Evolutionary conservation across 345 rosid species (phyloP).

Genomic region (Eucalyptus cloeziana): DNA sequence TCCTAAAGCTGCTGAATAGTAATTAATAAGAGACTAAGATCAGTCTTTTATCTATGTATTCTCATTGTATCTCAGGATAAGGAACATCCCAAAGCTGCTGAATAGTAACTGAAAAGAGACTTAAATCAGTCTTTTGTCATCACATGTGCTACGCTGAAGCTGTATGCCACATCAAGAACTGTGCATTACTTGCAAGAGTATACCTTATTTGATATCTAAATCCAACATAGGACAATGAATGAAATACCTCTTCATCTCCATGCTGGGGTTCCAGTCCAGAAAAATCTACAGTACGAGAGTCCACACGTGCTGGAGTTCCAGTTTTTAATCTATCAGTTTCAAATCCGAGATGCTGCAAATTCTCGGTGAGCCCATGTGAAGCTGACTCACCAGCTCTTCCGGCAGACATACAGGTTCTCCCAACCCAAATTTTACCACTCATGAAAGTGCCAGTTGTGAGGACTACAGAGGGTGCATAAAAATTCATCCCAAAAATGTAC

Average conservation of each 20-base stretch:
- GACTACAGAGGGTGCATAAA: constrained; percentile 81
- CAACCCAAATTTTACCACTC: constrained; percentile 99
- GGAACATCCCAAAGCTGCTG: not conserved
- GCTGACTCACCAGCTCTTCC: constrained; percentile 99
- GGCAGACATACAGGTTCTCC: constrained; percentile 87
- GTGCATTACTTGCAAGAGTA: not conserved
- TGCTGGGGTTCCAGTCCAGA: constrained; percentile 81
- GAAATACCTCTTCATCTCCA: constrained; percentile 83
- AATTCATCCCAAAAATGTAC: constrained; percentile 92
- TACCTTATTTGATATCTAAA: not conserved
- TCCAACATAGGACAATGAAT: not conserved
- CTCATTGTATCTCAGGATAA: not conserved
- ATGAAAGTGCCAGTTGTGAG: constrained; percentile 97
- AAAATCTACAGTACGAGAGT: constrained; percentile 79
- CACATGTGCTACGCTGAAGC: not conserved
- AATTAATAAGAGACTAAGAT: not conserved
- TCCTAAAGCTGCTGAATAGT: not conserved
- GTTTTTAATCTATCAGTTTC: constrained; percentile 89
- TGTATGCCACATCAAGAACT: not conserved
- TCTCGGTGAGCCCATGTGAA: constrained; percentile 91
- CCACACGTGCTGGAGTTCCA: constrained; percentile 97
- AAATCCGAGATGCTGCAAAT: constrained; percentile 79
- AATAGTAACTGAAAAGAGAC: not conserved
- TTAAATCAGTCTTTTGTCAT: not conserved
- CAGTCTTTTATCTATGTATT: not conserved